Percentiles rank a stretch among this genome's conserved stretches.
Evolutionary conservation across 1,284 basidiomycete genomes (phyloP).

Genomic region (Ustilago bromivora): DNA sequence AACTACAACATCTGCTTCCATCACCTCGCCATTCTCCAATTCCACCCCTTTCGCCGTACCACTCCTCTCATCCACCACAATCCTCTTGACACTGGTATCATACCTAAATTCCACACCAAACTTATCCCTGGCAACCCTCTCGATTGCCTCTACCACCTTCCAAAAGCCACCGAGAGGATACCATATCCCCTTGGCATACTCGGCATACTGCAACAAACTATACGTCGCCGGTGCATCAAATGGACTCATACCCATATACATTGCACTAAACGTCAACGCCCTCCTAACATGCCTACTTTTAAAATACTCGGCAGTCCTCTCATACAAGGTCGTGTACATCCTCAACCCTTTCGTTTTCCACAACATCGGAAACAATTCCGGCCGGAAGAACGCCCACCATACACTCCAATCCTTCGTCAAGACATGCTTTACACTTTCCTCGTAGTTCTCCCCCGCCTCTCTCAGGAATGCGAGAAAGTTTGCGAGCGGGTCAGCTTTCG

Average conservation of each 20-base stretch:
- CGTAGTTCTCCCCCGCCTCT: slow-evolving; percentile 71
- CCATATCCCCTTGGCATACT: slow-evolving; percentile 73
- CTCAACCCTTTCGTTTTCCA: slow-evolving; percentile 58
- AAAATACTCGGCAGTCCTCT: slow-evolving; percentile 72
- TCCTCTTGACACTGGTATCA: slow-evolving; percentile 70
- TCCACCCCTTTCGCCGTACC: slow-evolving; percentile 70
- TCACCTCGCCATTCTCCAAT: slow-evolving; percentile 70
- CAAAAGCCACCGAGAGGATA: slow-evolving; percentile 74
- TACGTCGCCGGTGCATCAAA: slow-evolving; percentile 74
- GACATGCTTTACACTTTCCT: slow-evolving; percentile 71
- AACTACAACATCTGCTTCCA: slow-evolving; percentile 73
- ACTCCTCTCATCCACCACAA: slow-evolving; percentile 58
- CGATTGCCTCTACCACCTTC: slow-evolving; percentile 71
- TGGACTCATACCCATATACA: slow-evolving; percentile 72
- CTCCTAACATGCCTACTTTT: slow-evolving; percentile 71
- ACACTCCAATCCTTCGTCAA: slow-evolving; percentile 72
- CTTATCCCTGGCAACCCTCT: slow-evolving; percentile 70
- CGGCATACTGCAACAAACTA: slow-evolving; percentile 74
- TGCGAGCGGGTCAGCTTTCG: slow-evolving; percentile 59
- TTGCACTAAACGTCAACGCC: slow-evolving; percentile 35
- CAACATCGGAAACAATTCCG: slow-evolving; percentile 71
- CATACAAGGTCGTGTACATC: slow-evolving; percentile 63
- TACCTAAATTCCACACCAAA: slow-evolving; percentile 71
- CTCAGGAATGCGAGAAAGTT: slow-evolving; percentile 70
- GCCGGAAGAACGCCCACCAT: slow-evolving; percentile 71